Evolutionary conservation across 768 basidiomycete genomes (phyloP).

Genomic region (Xerocomus brunneocitrinus): DNA sequence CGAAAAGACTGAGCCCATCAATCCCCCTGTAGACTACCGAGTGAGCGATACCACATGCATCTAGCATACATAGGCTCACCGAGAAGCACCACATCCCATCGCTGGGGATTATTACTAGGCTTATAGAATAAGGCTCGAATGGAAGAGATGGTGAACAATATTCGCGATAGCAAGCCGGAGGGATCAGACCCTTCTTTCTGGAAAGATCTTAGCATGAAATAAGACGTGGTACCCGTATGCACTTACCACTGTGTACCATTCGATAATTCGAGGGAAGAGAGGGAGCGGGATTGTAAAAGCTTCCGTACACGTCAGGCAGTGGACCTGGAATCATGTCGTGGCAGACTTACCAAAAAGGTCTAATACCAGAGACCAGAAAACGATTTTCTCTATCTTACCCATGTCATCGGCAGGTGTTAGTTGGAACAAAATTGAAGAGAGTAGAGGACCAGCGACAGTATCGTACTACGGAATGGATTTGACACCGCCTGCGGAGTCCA

Average conservation of each 20-base stretch:
- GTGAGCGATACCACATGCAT: conserved; percentile 6
- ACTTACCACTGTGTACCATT: conserved; percentile 80
- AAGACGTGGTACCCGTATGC: neutral
- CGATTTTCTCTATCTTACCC: conserved; percentile 70
- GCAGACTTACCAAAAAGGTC: conserved; percentile 67
- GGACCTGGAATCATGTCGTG: neutral
- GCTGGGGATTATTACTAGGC: conserved; percentile 54
- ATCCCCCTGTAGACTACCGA: conserved; percentile 48
- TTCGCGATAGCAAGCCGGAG: conserved; percentile 66
- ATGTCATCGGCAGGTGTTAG: conserved; percentile 30
- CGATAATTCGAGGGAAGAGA: conserved; percentile 94
- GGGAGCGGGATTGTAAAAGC: conserved; percentile 96
- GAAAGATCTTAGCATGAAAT: neutral
- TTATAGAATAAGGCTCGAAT: conserved; percentile 65
- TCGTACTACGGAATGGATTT: neutral
- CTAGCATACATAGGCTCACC: conserved; percentile 39
- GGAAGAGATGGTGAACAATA: conserved; percentile 60
- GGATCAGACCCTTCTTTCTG: conserved; percentile 72
- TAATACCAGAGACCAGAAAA: conserved; percentile 86
- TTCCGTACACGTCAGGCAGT: conserved; percentile 28
- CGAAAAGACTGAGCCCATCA: conserved; percentile 94
- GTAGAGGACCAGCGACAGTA: neutral
- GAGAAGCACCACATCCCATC: conserved; percentile 94
- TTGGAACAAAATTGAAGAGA: neutral
- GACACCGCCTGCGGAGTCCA: neutral